These are phyloP conservation scores for Zygosaccharomyces pseudobailii DNA, from an alignment of 1,139 yeast species.

Conservation along the genomic window DNA sequence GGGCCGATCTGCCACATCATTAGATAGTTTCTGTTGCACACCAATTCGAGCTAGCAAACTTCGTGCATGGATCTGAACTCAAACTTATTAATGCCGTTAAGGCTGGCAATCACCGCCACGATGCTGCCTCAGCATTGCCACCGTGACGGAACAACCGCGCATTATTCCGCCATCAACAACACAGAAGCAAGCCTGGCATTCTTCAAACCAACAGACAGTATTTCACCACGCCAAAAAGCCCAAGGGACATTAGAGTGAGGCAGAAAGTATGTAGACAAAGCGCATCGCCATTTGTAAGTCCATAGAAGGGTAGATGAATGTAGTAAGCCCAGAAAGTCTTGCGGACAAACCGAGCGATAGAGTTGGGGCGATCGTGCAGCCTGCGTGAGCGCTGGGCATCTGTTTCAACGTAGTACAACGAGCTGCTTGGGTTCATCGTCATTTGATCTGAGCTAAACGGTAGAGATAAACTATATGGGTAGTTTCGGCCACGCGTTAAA, in stretches of 20 bases:
- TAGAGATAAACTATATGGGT: background rate
- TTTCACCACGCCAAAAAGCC: conserved; percentile 31
- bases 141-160: background rate
- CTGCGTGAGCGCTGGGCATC: background rate
- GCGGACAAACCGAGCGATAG: background rate
- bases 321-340: conserved; percentile 37
- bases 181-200: background rate
- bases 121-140: background rate
- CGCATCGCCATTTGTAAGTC: conserved; percentile 40
- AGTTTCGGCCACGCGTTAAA: background rate
- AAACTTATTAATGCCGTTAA: background rate
- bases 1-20: too few species aligned
- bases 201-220: conserved; percentile 16
- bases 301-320: conserved; percentile 39
- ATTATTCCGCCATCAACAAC: background rate
- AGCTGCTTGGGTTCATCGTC: background rate
- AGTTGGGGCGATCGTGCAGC: background rate
- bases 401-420: background rate
- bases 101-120: background rate
- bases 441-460: background rate
- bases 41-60: background rate
- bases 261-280: conserved; percentile 36
- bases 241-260: conserved; percentile 31
- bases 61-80: background rate
- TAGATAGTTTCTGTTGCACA: background rate